A percentile compares a stretch with the other conserved stretches of the same genome.
These are phyloP conservation scores for Carex parvula DNA, from an alignment of 176 grass and related monocot genomes.

Conservation along the genomic window DNA sequence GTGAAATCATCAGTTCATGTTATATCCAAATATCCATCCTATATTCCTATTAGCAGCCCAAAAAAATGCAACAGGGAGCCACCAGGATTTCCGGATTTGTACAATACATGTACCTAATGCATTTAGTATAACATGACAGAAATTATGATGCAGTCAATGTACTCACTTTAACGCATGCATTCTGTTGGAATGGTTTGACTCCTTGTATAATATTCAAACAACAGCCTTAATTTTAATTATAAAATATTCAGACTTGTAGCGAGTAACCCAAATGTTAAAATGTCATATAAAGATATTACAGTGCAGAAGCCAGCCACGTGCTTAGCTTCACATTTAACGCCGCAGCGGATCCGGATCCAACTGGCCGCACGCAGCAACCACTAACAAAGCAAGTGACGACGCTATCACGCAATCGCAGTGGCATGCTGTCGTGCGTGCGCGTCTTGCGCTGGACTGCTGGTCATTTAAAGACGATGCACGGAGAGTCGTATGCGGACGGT, in stretches of 20 bases:
- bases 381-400: slow-evolving; percentile 5
- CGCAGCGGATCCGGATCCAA: neutral
- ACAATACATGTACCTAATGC: neutral
- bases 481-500: neutral
- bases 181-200: neutral
- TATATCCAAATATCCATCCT: neutral
- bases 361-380: neutral
- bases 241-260: neutral
- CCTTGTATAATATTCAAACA: neutral
- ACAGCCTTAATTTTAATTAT: neutral
- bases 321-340: neutral
- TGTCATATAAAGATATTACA: neutral
- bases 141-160: neutral
- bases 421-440: neutral
- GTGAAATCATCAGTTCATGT: neutral
- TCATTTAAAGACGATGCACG: neutral
- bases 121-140: neutral
- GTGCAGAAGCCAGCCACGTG: neutral
- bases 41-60: neutral
- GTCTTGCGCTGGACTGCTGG: neutral
- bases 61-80: neutral
- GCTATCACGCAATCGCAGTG: neutral
- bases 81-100: neutral
- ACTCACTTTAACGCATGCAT: neutral
- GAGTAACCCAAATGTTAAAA: neutral